These are phyloP conservation scores for Cenococcum geophilum DNA, from an alignment of 495 filamentous ascomycete genomes.

Conservation along the genomic window DNA sequence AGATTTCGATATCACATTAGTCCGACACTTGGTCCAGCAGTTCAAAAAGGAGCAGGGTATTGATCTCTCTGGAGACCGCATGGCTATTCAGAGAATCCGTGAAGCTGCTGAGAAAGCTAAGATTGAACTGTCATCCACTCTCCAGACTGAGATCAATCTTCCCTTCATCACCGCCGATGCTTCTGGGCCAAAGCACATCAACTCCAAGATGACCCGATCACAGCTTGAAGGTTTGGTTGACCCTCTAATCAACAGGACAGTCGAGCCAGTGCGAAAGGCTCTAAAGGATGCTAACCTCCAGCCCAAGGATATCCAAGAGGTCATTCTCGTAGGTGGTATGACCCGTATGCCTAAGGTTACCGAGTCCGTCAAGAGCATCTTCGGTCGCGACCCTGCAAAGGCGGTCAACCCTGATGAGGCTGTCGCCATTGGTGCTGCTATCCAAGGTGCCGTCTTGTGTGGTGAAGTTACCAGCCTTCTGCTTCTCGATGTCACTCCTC, in stretches of 20 bases:
- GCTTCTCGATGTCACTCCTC: slow-evolving; percentile 91
- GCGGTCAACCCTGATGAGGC: slow-evolving; percentile 99
- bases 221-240: slow-evolving; percentile 91
- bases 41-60: slow-evolving; percentile 96
- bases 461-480: slow-evolving; percentile 97
- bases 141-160: slow-evolving; percentile 97
- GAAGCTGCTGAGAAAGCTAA: slow-evolving; percentile 99
- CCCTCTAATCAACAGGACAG: slow-evolving; percentile 77
- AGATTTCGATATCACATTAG: slow-evolving; percentile 95
- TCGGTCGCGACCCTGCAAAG: slow-evolving; percentile 97
- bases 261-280: slow-evolving; percentile 94
- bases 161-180: slow-evolving; percentile 98
- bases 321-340: slow-evolving; percentile 99
- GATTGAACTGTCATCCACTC: slow-evolving; percentile 94
- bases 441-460: slow-evolving; percentile 94
- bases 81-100: slow-evolving; percentile 98
- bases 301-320: slow-evolving; percentile 95
- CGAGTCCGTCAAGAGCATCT: slow-evolving; percentile 95
- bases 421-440: slow-evolving; percentile 95
- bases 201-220: slow-evolving; percentile 84
- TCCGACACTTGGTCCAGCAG: slow-evolving; percentile 87
- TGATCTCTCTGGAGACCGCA: slow-evolving; percentile 87
- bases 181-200: slow-evolving; percentile 95
- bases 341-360: slow-evolving; percentile 99
- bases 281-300: slow-evolving; percentile 93